Conservation (phyloP, 306 rosid genomes). For the Casuarina glauca region DNA sequence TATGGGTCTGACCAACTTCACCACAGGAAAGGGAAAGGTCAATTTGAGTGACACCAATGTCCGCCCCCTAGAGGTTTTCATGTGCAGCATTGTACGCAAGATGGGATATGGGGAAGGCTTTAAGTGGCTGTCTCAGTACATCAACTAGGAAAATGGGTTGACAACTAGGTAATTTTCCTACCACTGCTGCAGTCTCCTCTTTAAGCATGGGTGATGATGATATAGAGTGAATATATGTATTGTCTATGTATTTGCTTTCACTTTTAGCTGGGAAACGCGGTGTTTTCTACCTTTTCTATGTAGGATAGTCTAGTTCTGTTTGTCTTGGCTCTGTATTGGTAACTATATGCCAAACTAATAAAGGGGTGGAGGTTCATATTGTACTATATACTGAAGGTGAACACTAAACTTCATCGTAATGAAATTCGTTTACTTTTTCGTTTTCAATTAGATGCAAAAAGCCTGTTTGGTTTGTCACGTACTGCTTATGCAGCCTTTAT, state of each 20-base stretch:
- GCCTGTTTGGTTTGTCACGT: neutral
- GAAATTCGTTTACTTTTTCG: neutral
- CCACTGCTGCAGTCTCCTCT: slow-evolving; percentile 4
- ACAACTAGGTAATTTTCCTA: slow-evolving; percentile 19
- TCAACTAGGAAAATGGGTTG: slow-evolving; percentile 47
- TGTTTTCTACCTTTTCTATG: slow-evolving; percentile 7
- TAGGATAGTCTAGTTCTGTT: slow-evolving; percentile 24
- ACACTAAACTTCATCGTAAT: neutral
- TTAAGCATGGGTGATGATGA: slow-evolving; percentile 24
- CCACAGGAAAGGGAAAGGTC: slow-evolving; percentile 82
- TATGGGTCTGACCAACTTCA: slow-evolving; percentile 67
- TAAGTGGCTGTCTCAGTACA: slow-evolving; percentile 84
- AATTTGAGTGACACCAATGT: slow-evolving; percentile 57
- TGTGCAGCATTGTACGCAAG: slow-evolving; percentile 90
- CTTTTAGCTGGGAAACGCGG: slow-evolving; percentile 30
- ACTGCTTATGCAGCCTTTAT: neutral
- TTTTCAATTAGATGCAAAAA: neutral
- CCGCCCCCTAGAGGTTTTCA: slow-evolving; percentile 81
- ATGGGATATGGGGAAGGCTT: slow-evolving; percentile 93
- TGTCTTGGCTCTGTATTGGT: slow-evolving; percentile 22
- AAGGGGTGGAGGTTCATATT: slow-evolving; percentile 11
- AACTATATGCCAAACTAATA: slow-evolving; percentile 29
- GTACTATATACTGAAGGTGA: slow-evolving; percentile 20
- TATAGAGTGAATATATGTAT: slow-evolving; percentile 42
- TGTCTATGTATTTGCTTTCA: slow-evolving; percentile 28